Conservation (phyloP, 352 stramenopile species). For the Globisporangium okanoganense region DNA sequence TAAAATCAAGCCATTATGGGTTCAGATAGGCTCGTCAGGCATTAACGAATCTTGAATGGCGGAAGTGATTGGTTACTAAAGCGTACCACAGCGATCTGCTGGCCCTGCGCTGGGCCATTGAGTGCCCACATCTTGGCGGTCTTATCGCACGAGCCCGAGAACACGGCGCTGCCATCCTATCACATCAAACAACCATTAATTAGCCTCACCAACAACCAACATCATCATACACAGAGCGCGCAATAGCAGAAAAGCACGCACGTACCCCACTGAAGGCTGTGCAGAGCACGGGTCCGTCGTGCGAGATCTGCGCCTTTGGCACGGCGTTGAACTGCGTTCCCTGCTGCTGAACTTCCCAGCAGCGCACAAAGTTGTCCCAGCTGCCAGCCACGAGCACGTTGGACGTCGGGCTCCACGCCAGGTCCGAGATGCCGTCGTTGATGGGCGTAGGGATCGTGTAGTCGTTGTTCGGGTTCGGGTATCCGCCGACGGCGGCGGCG, state of each 20-base stretch:
- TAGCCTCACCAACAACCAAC: background rate
- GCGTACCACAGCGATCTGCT: conserved; percentile 78
- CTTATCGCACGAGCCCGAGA: conserved; percentile 93
- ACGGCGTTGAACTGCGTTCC: conserved; percentile 68
- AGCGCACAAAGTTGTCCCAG: conserved; percentile 84
- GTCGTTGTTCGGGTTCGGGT: conserved; percentile 75
- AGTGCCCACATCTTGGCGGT: conserved; percentile 95
- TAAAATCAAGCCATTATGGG: background rate
- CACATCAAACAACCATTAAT: conserved; percentile 10
- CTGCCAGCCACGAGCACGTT: conserved; percentile 76
- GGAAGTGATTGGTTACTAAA: too few relatives aligned
- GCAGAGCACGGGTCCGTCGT: conserved; percentile 90
- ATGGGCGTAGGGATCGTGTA: conserved; percentile 66
- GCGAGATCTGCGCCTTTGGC: conserved; percentile 80
- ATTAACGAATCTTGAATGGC: too few relatives aligned
- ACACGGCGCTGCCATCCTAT: conserved; percentile 92
- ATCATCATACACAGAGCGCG: background rate
- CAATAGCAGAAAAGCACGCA: background rate
- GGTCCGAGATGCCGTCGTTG: conserved; percentile 71
- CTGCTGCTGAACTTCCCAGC: conserved; percentile 80
- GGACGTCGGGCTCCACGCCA: conserved; percentile 68
- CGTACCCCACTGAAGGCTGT: conserved; percentile 86
- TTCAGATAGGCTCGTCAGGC: background rate
- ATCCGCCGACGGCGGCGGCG: conserved; percentile 35
- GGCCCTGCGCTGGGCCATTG: conserved; percentile 61